phyloP scores from a whole-genome alignment of 352 stramenopile species.

The Phytophthora pini region DNA sequence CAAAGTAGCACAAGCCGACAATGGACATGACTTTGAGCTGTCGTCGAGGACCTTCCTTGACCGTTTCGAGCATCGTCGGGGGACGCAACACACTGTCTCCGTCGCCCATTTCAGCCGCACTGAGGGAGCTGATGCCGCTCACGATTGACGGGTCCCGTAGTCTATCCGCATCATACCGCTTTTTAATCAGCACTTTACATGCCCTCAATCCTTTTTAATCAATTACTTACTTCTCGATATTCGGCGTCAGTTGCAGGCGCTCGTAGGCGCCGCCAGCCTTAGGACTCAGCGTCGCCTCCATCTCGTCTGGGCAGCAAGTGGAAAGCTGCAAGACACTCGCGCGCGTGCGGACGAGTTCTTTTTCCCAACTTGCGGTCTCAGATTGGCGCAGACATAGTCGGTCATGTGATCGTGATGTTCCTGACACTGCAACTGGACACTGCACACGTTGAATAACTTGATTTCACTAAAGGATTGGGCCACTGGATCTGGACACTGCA shows the following conservation, averaged over 20 bases:
- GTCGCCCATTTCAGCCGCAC: slow-evolving; percentile 40
- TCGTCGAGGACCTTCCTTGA: slow-evolving; percentile 52
- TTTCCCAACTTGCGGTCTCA: slow-evolving; percentile 23
- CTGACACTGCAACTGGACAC: slow-evolving; percentile 9
- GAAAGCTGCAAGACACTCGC: no score
- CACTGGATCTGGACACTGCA: slow-evolving; percentile 21
- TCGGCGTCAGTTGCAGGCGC: slow-evolving; percentile 32
- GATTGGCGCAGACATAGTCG: slow-evolving; percentile 13
- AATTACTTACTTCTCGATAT: slow-evolving; percentile 33
- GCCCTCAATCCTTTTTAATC: background rate
- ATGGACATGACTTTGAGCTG: slow-evolving; percentile 67
- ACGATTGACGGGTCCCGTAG: slow-evolving; percentile 28
- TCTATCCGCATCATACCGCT: slow-evolving; percentile 17
- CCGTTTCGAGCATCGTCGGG: slow-evolving; percentile 33
- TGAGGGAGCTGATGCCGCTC: slow-evolving; percentile 28
- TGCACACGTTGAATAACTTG: background rate
- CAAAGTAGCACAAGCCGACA: slow-evolving; percentile 65
- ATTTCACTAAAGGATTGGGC: background rate
- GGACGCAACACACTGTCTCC: slow-evolving; percentile 24
- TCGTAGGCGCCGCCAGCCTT: slow-evolving; percentile 30
- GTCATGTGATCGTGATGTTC: background rate
- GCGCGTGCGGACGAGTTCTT: slow-evolving; percentile 7
- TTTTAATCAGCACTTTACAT: slow-evolving; percentile 27
- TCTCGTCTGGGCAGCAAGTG: slow-evolving; percentile 5
- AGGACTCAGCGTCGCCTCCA: slow-evolving; percentile 34